Conservation (phyloP, 2,329 filamentous ascomycete genomes). For the Ophiocordyceps camponoti-saundersi region DNA sequence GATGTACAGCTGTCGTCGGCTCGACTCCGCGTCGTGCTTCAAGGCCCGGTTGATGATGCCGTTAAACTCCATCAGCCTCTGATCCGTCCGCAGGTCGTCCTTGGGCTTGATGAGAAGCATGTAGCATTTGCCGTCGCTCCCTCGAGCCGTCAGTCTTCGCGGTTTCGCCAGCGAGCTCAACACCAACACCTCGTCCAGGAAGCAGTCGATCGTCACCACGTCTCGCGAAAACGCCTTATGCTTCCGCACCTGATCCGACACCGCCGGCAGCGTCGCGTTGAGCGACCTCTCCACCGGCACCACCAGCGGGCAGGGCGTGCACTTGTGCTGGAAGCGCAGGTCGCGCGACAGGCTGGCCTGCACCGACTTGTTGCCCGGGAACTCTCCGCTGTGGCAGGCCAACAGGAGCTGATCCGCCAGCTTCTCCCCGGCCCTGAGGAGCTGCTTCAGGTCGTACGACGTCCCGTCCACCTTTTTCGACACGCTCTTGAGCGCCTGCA, state of each 20-base stretch:
- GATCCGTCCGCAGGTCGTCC: conserved; percentile 92
- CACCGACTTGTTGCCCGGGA: conserved; percentile 47
- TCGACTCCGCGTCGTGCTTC: conserved; percentile 81
- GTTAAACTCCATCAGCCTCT: conserved; percentile 98
- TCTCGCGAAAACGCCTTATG: conserved; percentile 82
- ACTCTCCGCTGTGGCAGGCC: conserved; percentile 64
- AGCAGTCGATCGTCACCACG: conserved; percentile 63
- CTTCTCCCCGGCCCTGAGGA: conserved; percentile 66
- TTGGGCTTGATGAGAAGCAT: conserved; percentile 93
- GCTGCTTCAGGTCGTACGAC: conserved; percentile 43
- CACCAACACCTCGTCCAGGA: conserved; percentile 78
- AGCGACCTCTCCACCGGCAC: conserved; percentile 78
- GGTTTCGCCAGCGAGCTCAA: conserved; percentile 86
- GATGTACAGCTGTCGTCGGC: conserved; percentile 81
- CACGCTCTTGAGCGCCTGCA: conserved; percentile 29
- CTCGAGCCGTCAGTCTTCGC: conserved; percentile 71
- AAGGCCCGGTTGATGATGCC: conserved; percentile 91
- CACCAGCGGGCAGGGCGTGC: conserved; percentile 68
- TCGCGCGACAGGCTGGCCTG: conserved; percentile 60
- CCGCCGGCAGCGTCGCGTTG: conserved; percentile 62
- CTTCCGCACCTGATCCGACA: conserved; percentile 52
- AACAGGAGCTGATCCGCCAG: conserved; percentile 67
- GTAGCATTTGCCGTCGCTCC: conserved; percentile 77
- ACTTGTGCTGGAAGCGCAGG: conserved; percentile 70
- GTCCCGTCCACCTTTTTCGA: conserved; percentile 34